These are phyloP conservation scores for Hansenula lynferdii DNA, from an alignment of 1,139 yeast genomes.

Conservation along the genomic window DNA sequence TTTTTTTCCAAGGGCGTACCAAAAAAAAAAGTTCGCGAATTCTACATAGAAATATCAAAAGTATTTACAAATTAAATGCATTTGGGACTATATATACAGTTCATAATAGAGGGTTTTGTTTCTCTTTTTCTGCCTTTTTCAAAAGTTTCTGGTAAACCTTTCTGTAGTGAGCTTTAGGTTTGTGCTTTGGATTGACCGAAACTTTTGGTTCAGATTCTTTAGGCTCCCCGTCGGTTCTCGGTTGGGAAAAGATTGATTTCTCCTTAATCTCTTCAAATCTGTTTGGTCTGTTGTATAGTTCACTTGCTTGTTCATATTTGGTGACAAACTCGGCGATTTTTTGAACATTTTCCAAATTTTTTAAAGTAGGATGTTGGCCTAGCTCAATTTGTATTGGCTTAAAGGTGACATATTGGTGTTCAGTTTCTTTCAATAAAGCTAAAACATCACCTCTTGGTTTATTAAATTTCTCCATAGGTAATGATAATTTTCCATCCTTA, in stretches of 20 bases:
- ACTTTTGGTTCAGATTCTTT: neutral
- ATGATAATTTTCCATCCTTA: conserved; percentile 5
- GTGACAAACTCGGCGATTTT: conserved; percentile 22
- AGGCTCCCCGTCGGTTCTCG: neutral
- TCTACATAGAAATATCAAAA: no score
- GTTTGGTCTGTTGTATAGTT: conserved; percentile 18
- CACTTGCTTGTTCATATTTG: conserved; percentile 19
- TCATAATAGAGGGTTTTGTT: no score
- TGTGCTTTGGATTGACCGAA: neutral
- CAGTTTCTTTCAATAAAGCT: conserved; percentile 13
- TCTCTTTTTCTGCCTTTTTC: no score
- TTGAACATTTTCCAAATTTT: conserved; percentile 12
- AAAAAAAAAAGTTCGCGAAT: no score
- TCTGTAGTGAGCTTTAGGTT: no score
- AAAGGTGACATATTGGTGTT: conserved; percentile 19
- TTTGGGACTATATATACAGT: neutral
- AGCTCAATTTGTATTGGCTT: conserved; percentile 15
- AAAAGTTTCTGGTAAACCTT: no score
- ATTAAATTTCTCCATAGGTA: conserved; percentile 15
- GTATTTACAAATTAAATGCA: neutral
- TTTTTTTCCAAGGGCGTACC: no score
- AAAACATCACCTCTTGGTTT: conserved; percentile 14
- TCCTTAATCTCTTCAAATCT: conserved; percentile 9
- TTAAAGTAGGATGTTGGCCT: conserved; percentile 3
- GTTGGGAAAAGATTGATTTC: conserved; percentile 13